Percentiles rank a stretch among this genome's conserved stretches.
Evolutionary conservation across 2,329 filamentous ascomycete species (phyloP).

Genomic region (Monosporascus cannonballus): DNA sequence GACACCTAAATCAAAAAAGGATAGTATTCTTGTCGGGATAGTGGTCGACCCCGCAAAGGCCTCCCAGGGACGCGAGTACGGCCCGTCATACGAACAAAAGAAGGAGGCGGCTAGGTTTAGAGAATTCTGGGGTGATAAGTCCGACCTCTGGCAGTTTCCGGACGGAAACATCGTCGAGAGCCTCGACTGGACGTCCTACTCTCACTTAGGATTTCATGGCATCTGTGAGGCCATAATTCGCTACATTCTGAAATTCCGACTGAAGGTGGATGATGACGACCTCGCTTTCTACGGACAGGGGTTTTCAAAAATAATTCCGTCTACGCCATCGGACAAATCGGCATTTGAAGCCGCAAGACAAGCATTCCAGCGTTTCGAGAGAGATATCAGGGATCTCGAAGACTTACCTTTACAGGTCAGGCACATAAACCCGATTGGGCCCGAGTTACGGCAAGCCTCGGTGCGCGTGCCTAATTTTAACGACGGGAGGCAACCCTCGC

Average conservation of each 20-base stretch:
- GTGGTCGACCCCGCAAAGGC: constrained; percentile 68
- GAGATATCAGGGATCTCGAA: constrained; percentile 69
- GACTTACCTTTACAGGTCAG: constrained; percentile 83
- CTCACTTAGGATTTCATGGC: constrained; percentile 42
- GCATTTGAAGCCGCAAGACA: constrained; percentile 64
- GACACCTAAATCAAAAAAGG: constrained; percentile 23
- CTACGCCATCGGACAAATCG: constrained; percentile 42
- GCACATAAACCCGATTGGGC: constrained; percentile 67
- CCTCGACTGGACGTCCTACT: constrained; percentile 70
- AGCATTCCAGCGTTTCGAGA: constrained; percentile 68
- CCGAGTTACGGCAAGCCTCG: constrained; percentile 70
- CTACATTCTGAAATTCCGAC: constrained; percentile 64
- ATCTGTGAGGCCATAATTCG: constrained; percentile 75
- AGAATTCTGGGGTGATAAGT: constrained; percentile 90
- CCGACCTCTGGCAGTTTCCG: constrained; percentile 89
- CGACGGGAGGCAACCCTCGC: constrained; percentile 35
- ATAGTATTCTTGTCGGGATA: constrained; percentile 56
- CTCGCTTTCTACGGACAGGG: constrained; percentile 45
- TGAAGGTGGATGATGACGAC: constrained; percentile 52
- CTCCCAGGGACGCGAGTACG: constrained; percentile 75
- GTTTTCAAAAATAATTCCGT: constrained; percentile 41
- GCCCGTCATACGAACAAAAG: constrained; percentile 80
- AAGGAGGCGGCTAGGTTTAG: constrained; percentile 76
- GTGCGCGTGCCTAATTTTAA: constrained; percentile 44
- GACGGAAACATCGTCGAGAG: constrained; percentile 92